Base-by-base conservation (phyloP, 805 yeast species). In the Pichia insulana region DNA sequence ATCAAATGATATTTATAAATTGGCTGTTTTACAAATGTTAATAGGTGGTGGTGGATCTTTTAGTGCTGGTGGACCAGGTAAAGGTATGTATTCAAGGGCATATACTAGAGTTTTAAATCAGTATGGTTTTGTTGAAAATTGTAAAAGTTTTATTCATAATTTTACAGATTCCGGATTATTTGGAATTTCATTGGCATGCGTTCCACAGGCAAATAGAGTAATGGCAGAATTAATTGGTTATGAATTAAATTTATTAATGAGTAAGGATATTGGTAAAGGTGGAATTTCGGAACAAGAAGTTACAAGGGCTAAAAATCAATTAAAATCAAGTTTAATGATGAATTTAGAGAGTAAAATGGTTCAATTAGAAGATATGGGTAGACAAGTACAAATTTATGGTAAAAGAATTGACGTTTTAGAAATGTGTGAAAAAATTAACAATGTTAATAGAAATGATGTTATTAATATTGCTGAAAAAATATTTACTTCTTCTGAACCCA, bases 51-150 rank as follows among this genome's bases (percentile, higher is more conserved):
- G 97, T 44, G 95, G 96, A 5, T 88, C 97, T 1, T 92, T 92
- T 58, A 81, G 94, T 16, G 97, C 98, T 9, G 98, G 98, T 50
- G 98, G 98, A 0, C 98, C 98, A 15, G 98, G 98, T 41, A 92
- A 92, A 63, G 98, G 98, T 4, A 89, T 92, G 97, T 92, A 88
- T 60, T 86, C 96, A 4, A 73, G 97, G 45, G 74, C 94, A 19
- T 92, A 88, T 67, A 86, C 96, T 0, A 78, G 88, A 52, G 95
- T 92, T 2, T 70, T 92, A 58, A 90, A 90, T 63, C 92, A 83
- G 59, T 85, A 83, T 58, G 95, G 94, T 32, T 89, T 83, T 59
- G 79, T 92, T 40, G 98, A 92, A 57, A 81, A 83, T 54, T 87
- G 96, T 60, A 69, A 79, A 54, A 76, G 94, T 7, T 88, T 89